A percentile compares a stretch with the other conserved stretches of the same genome.
These are phyloP conservation scores for Erodium moschatum DNA, from an alignment of 441 rosid species.

Conservation along the genomic window DNA sequence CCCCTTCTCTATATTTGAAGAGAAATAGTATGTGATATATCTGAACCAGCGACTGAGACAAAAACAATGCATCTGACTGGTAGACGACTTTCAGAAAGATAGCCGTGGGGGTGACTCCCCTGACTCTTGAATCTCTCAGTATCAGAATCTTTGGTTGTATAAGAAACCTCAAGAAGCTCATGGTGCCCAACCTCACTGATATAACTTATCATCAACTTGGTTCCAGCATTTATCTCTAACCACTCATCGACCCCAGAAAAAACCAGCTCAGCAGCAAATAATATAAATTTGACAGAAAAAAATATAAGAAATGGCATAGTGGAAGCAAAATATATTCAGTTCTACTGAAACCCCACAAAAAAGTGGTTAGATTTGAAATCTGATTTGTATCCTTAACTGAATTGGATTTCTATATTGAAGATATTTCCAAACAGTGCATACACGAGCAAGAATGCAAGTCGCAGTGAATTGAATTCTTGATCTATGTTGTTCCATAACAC, in stretches of 20 bases:
- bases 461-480: neutral
- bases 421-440: neutral
- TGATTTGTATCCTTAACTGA: neutral
- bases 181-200: no score
- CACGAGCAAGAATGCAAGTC: neutral
- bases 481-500: neutral
- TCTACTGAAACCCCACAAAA: neutral
- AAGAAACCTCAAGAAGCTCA: no score
- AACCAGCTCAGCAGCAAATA: neutral
- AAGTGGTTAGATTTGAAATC: neutral
- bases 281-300: no score
- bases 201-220: neutral
- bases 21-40: no score
- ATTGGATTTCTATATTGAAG: neutral
- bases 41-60: no score
- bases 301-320: no score
- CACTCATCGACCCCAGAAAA: neutral
- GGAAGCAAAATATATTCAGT: neutral
- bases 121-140: no score
- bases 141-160: no score
- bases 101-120: no score
- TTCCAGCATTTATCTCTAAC: neutral
- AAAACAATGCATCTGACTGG: no score
- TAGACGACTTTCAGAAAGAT: no score
- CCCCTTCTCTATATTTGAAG: no score